Percentiles rank a stretch among this genome's conserved stretches.
phyloP scores from a whole-genome alignment of 2,329 filamentous ascomycete species.

The Trichoderma gracile region DNA sequence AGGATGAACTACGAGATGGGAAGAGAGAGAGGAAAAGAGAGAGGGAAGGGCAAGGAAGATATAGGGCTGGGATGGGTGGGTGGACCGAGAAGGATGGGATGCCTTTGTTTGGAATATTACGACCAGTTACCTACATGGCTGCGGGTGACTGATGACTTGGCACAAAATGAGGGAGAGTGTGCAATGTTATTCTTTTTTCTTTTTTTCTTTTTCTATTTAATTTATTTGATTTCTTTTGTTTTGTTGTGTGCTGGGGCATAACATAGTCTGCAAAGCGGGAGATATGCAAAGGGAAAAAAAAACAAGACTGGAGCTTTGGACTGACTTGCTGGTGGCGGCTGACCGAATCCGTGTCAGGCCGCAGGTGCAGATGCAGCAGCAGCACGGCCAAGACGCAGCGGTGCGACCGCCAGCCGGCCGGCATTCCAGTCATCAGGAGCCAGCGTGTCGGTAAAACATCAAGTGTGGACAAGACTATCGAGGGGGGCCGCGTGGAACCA shows the following conservation, averaged over 20 bases:
- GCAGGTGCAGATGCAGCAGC: slow-evolving; percentile 12
- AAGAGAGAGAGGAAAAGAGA: neutral
- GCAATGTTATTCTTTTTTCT: neutral
- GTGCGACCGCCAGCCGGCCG: slow-evolving; percentile 16
- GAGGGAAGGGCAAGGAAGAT: neutral
- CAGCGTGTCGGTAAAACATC: slow-evolving; percentile 24
- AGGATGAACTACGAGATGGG: neutral
- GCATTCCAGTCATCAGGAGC: slow-evolving; percentile 24
- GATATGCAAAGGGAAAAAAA: too few relatives aligned
- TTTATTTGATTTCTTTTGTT: neutral
- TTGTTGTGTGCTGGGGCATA: slow-evolving; percentile 4
- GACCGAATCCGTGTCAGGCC: slow-evolving; percentile 24
- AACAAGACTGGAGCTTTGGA: neutral
- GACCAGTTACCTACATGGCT: too few relatives aligned
- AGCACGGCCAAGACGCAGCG: slow-evolving; percentile 13
- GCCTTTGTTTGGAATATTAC: neutral
- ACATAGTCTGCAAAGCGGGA: neutral
- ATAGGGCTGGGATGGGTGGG: neutral
- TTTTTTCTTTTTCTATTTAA: neutral
- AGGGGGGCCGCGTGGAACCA: neutral
- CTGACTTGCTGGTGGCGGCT: slow-evolving; percentile 19
- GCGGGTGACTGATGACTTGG: neutral
- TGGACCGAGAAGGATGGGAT: neutral
- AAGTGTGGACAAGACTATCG: slow-evolving; percentile 9
- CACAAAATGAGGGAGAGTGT: neutral